Base-by-base conservation (phyloP, 2,329 filamentous ascomycete species). In the Lachnellula arida region DNA sequence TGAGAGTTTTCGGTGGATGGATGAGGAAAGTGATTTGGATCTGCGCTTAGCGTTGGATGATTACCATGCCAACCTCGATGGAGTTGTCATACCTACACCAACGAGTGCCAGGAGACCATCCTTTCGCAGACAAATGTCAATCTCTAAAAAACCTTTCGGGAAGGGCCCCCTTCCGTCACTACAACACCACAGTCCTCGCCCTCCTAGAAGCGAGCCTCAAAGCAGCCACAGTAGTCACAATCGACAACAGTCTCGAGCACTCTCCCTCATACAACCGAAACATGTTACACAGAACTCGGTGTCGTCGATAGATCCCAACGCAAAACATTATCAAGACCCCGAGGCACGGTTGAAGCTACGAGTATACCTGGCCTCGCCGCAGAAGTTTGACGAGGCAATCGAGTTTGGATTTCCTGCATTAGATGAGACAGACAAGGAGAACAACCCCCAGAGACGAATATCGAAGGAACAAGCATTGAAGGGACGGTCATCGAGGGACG, bases 381-480 rank as follows among this genome's bases (percentile, higher is more conserved):
- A 96, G 63, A 96, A 96, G 69, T 97, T 97, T 65, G 93, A 97
- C 69, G 93, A 97, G 72, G 91, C 90, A 1, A 82, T 97, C 51
- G 89, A 96, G 69, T 97, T 95, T 72, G 93, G 93, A 0, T 97
- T 97, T 65, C 91, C 91, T 0, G 84, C 86, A 0, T 76, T 77
- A 3, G 64, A 73, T n/a, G 65, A 64, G 1, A 60, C 71, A 3
- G 65, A 71, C 22, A 68, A 70, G 8, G 72, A 73, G 14, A 61
- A 68, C 39, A 66, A 57, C 48, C 54, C 61, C 11, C 60, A 62
- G 5, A 58, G 48, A 32, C 56, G 60, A n/a, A 22, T 46, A 11
- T 66, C 65, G 25, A 63, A 55, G 14, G 14, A 61, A 66, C 43
- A 65, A 57, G 51, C 56, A 59, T n/a, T 60, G 60, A 8, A 56